Conservation (phyloP, 306 rosid genomes). For the Rubus parviflorus region DNA sequence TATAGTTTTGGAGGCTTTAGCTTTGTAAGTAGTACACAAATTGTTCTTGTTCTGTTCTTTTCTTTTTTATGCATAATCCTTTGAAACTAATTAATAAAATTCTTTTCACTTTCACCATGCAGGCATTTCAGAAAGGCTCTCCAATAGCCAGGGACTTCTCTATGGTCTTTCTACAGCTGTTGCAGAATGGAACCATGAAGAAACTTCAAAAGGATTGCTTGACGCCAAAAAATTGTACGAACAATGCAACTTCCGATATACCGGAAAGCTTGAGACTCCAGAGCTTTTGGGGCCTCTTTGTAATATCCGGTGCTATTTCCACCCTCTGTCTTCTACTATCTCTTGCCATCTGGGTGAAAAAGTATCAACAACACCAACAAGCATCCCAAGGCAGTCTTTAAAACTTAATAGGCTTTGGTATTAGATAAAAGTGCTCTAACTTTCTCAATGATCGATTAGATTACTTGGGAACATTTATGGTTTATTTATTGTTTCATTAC, state of each 20-base stretch:
- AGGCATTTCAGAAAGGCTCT: constrained; percentile 74
- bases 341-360: not conserved
- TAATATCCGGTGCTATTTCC: constrained; percentile 49
- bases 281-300: constrained; percentile 58
- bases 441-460: too few species aligned
- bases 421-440: not conserved
- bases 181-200: constrained; percentile 41
- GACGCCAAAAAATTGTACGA: constrained; percentile 24
- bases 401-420: not conserved
- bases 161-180: constrained; percentile 45
- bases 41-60: not conserved
- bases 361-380: not conserved
- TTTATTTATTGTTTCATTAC: not conserved
- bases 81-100: not conserved
- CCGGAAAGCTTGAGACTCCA: constrained; percentile 39
- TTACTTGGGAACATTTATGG: not conserved
- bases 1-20: constrained; percentile 68
- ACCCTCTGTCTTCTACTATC: constrained; percentile 48
- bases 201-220: constrained; percentile 44
- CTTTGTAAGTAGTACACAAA: constrained; percentile 52
- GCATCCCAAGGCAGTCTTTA: constrained; percentile 3
- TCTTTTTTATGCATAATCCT: not conserved
- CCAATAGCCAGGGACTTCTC: constrained; percentile 64
- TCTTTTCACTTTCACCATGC: constrained; percentile 15
- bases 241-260: constrained; percentile 2